These are phyloP conservation scores for Botryosphaeria agaves DNA, from an alignment of 2,329 filamentous ascomycete species.

Conservation along the genomic window DNA sequence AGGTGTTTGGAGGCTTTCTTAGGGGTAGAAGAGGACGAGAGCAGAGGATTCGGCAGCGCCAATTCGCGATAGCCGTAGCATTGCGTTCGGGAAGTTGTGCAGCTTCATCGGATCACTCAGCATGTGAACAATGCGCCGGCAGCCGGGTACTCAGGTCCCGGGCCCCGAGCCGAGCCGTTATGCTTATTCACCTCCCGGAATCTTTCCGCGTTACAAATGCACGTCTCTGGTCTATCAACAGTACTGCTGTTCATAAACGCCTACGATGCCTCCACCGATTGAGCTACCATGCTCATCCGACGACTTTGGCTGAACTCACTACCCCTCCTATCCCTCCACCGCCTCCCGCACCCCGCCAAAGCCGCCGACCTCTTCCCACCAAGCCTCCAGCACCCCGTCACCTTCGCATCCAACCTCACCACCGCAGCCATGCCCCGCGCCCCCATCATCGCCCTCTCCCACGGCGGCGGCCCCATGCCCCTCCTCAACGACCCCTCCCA, in stretches of 20 bases:
- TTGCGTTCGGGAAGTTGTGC: too few species aligned
- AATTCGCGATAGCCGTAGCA: too few species aligned
- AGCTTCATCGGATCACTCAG: too few species aligned
- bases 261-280: neutral
- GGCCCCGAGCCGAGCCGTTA: too few species aligned
- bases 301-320: neutral
- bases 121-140: too few species aligned
- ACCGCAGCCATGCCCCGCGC: slow-evolving; percentile 10
- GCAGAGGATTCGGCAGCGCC: too few species aligned
- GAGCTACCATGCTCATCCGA: neutral
- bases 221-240: too few species aligned
- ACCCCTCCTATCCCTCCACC: neutral
- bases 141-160: too few species aligned
- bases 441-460: slow-evolving; percentile 20
- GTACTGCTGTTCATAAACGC: too few species aligned
- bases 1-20: slow-evolving; percentile 29
- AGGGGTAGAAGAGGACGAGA: too few species aligned
- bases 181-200: too few species aligned
- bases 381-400: neutral
- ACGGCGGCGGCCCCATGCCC: slow-evolving; percentile 36
- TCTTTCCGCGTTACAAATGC: too few species aligned
- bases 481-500: slow-evolving; percentile 38
- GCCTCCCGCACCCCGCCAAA: neutral
- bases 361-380: neutral
- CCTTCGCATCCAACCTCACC: neutral